Evolutionary conservation across 768 basidiomycete species (phyloP).

Genomic region (Mycena capillaripes): DNA sequence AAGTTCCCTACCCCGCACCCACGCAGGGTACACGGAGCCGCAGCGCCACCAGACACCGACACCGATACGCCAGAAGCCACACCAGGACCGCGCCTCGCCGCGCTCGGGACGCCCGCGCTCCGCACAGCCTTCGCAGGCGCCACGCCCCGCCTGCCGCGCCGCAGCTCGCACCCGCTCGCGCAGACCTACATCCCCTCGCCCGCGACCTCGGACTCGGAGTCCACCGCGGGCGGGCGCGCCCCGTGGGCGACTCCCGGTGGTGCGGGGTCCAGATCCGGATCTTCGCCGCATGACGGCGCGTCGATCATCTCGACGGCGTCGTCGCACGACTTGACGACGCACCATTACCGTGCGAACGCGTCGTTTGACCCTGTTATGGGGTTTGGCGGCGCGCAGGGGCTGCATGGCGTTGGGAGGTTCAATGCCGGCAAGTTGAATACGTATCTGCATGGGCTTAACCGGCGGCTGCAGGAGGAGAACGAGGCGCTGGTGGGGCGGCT

Average conservation of each 20-base stretch:
- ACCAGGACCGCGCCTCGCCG: slow-evolving; percentile 43
- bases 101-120: slow-evolving; percentile 44
- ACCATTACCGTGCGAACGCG: slow-evolving; percentile 80
- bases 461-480: slow-evolving; percentile 89
- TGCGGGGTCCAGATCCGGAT: too few species aligned
- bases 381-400: slow-evolving; percentile 70
- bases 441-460: slow-evolving; percentile 89
- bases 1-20: slow-evolving; percentile 76
- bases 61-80: slow-evolving; percentile 50
- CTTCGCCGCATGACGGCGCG: slow-evolving; percentile 65
- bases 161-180: slow-evolving; percentile 77
- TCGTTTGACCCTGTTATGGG: slow-evolving; percentile 91
- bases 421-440: slow-evolving; percentile 89
- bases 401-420: slow-evolving; percentile 79
- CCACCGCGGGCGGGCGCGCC: slow-evolving; percentile 43
- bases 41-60: slow-evolving; percentile 47
- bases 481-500: slow-evolving; percentile 71
- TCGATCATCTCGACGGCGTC: slow-evolving; percentile 89
- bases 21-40: slow-evolving; percentile 47
- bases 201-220: slow-evolving; percentile 52
- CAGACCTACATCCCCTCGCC: slow-evolving; percentile 62
- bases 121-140: slow-evolving; percentile 72
- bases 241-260: slow-evolving; percentile 54
- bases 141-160: slow-evolving; percentile 66
- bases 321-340: slow-evolving; percentile 89